phyloP scores from a whole-genome alignment of 345 rosid species.

The Populus tremula region DNA sequence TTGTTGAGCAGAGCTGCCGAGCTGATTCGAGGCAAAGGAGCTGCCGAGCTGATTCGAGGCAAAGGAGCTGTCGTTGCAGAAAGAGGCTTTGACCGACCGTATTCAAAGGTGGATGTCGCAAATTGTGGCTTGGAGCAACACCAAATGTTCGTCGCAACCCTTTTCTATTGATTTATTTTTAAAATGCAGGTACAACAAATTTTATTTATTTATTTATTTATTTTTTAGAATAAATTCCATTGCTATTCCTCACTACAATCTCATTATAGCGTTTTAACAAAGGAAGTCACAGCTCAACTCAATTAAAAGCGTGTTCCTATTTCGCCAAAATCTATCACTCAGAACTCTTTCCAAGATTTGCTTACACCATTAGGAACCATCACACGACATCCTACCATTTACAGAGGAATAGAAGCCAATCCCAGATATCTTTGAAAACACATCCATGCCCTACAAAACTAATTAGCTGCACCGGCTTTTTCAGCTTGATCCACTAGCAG shows the following conservation, averaged over 20 bases:
- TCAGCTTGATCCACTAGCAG: conserved; percentile 32
- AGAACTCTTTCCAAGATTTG: neutral
- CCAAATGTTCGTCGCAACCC: neutral
- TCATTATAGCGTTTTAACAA: neutral
- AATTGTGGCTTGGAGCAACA: conserved; percentile 62
- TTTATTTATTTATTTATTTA: neutral
- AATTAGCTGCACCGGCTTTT: conserved; percentile 3
- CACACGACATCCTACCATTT: neutral
- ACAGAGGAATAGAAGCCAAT: neutral
- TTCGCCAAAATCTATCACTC: neutral
- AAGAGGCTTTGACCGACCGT: conserved; percentile 87
- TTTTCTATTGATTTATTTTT: conserved; percentile 3
- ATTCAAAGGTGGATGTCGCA: conserved; percentile 66
- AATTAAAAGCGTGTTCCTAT: neutral
- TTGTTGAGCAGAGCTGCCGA: conserved; percentile 67
- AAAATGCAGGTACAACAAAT: conserved; percentile 8
- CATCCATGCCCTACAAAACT: conserved; percentile 4
- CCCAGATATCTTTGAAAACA: neutral
- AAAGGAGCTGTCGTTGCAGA: conserved; percentile 90
- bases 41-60: conserved; percentile 82
- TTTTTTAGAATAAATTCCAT: conserved; percentile 1
- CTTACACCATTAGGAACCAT: neutral
- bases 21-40: conserved; percentile 86
- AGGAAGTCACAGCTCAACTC: conserved; percentile 3
- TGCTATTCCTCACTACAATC: conserved; percentile 18